Evolutionary conservation across 2,329 filamentous ascomycete genomes (phyloP), one percentile per base, ranked within the genome.

Genomic region (Fusarium sp.): DNA sequence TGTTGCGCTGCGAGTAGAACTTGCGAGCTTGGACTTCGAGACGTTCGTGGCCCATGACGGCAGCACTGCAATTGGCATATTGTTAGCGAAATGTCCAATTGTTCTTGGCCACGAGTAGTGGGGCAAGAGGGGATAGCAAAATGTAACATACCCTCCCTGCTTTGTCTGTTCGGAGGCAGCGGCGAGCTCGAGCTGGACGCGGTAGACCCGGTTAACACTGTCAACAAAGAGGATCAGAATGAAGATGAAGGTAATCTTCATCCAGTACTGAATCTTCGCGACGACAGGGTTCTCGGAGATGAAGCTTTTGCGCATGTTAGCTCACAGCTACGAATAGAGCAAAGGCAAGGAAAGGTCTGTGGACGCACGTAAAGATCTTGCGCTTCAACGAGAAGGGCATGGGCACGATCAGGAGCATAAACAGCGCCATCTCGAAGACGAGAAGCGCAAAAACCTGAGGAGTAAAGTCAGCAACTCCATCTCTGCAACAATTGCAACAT

Each of bases 1-100:
- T 99, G 88, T 99, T 99, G 79, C 95, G 93, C 83, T 99, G 94
- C 62, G 93, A 97, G 86, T 99, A 99, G 85, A 99, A 99, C 82
- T 99, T 99, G 85, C 95, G 93, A 67, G 95, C 94, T 80, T 99
- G 95, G 48, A 98, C 94, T 81, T 99, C 95, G 86, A 96, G 93
- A 66, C 95, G 94, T 77, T 98, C 95, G 75, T 92, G 90, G 65
- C 95, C 94, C 72, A 97, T 88, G 58, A 93, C 88, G 47, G 88
- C 86, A 74, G 90, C 79, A 54, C 79, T 81, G 68, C 52, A 50
- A 32, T 54, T 36, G 24, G 36, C 31, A 5, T 6, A n/a, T 25
- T 12, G 55, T 73, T 65, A 73, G 70, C 41, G 61, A 45, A 6
- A 12, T 38, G 50, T 57, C 34, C 45, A 47, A 44, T 25, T 34